These are phyloP conservation scores for Elongisporangium anandrum DNA, from an alignment of 352 stramenopile species.

Conservation along the genomic window DNA sequence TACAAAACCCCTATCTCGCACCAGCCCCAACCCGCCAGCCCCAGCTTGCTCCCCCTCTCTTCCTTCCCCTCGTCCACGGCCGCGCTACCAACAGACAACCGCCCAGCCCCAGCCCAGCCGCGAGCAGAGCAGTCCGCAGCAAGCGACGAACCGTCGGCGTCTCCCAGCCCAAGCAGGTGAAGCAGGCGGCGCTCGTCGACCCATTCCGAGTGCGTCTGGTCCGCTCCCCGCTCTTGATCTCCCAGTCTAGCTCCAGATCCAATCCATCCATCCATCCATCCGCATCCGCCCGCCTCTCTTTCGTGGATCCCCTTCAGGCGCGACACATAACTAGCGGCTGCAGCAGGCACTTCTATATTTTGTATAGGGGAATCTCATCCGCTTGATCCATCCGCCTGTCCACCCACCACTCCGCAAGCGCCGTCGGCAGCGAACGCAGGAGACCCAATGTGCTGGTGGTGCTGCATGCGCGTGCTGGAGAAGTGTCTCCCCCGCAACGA, in stretches of 20 bases:
- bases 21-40: neutral
- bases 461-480: conserved; percentile 85
- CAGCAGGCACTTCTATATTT: neutral
- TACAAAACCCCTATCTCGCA: neutral
- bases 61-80: neutral
- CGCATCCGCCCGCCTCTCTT: neutral
- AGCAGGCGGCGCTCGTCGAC: neutral
- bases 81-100: neutral
- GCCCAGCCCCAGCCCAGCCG: neutral
- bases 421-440: neutral
- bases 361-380: neutral
- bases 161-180: neutral
- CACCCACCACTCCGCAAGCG: neutral
- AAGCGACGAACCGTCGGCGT: neutral
- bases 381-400: neutral
- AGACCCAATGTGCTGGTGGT: conserved; percentile 65
- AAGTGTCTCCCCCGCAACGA: conserved; percentile 85
- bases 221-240: neutral
- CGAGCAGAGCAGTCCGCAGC: neutral
- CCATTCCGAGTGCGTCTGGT: neutral
- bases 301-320: neutral
- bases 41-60: neutral
- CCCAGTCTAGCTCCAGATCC: neutral
- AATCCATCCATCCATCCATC: neutral
- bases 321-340: neutral